phyloP scores from a whole-genome alignment of 768 basidiomycete genomes.

The Daedaleopsis sinensis region DNA sequence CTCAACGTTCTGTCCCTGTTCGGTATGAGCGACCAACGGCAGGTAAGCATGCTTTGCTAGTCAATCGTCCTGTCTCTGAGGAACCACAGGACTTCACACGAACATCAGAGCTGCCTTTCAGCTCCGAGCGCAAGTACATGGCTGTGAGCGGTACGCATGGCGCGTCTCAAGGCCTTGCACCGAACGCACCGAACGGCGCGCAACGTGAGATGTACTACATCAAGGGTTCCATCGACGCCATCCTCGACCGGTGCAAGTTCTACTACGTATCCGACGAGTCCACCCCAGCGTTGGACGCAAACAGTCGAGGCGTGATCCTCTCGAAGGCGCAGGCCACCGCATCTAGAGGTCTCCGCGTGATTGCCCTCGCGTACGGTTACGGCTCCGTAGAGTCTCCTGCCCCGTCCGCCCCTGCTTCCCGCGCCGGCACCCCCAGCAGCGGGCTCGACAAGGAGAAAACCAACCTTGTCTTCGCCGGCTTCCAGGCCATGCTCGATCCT shows the following conservation, averaged over 20 bases:
- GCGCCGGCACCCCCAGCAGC: conserved; percentile 25
- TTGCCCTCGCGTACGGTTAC: conserved; percentile 91
- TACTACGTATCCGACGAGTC: conserved; percentile 92
- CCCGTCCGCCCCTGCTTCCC: conserved; percentile 23
- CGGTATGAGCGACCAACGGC: conserved; percentile 67
- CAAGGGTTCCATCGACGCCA: conserved; percentile 89
- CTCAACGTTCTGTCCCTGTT: conserved; percentile 77
- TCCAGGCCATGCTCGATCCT: conserved; percentile 95
- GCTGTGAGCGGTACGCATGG: conserved; percentile 78
- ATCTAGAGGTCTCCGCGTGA: conserved; percentile 77
- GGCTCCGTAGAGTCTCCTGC: conserved; percentile 50
- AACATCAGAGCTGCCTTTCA: conserved; percentile 84
- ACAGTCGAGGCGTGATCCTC: conserved; percentile 67
- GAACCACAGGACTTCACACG: conserved; percentile 64
- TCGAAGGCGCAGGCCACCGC: conserved; percentile 74
- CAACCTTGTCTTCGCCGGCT: conserved; percentile 87
- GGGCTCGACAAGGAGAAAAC: conserved; percentile 37
- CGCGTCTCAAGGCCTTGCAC: conserved; percentile 32
- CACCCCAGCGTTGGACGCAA: conserved; percentile 74
- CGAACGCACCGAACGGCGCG: conserved; percentile 28
- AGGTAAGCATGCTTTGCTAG: conserved; percentile 47
- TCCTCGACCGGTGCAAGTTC: conserved; percentile 84
- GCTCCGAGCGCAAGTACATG: conserved; percentile 94
- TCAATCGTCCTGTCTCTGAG: neutral
- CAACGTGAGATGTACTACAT: conserved; percentile 83